Evolutionary conservation across 1,284 basidiomycete genomes (phyloP).

Genomic region (Tilletia indica): DNA sequence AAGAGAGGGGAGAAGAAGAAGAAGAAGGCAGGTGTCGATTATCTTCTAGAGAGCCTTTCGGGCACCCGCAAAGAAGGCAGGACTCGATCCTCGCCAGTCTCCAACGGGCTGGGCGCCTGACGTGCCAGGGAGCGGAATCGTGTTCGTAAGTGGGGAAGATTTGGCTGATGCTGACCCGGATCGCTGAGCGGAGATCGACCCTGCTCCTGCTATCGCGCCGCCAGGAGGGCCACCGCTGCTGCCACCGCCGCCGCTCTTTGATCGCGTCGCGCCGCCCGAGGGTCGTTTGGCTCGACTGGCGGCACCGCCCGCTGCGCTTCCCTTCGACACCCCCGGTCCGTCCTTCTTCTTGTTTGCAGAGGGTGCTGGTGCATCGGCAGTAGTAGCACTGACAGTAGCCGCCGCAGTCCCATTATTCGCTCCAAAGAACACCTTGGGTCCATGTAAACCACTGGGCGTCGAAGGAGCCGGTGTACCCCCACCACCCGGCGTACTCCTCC

Average conservation of each 20-base stretch:
- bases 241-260: neutral
- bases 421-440: too few species aligned
- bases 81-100: conserved; percentile 12
- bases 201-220: neutral
- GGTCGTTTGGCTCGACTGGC: neutral
- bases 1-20: neutral
- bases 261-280: neutral
- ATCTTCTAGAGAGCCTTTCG: neutral
- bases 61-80: conserved; percentile 11
- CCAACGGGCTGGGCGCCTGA: neutral
- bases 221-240: neutral
- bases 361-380: too few species aligned
- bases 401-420: too few species aligned
- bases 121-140: neutral
- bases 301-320: neutral
- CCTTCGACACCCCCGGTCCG: neutral
- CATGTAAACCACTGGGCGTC: neutral
- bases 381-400: too few species aligned
- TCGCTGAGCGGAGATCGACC: neutral
- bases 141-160: conserved; percentile 1
- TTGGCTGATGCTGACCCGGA: neutral
- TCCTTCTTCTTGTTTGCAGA: too few species aligned
- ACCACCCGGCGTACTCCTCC: neutral
- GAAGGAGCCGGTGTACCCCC: conserved; percentile 8
- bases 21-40: neutral